Conservation (phyloP, 2,329 filamentous ascomycete species). For the Xylaria sp. region DNA sequence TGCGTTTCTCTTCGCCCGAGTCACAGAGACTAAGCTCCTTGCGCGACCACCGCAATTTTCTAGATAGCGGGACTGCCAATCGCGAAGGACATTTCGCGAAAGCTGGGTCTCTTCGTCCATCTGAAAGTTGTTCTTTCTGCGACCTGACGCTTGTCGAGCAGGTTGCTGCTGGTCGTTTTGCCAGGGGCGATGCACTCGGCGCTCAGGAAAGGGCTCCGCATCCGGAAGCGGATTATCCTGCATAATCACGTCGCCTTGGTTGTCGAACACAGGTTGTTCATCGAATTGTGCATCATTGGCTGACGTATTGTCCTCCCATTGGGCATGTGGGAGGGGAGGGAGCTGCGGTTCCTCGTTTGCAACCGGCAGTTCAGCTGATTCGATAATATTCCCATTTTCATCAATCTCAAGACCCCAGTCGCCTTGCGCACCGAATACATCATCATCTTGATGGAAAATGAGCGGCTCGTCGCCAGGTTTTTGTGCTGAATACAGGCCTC, state of each 20-base stretch:
- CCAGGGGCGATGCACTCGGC: constrained; percentile 38
- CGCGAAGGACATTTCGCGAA: constrained; percentile 50
- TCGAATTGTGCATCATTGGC: constrained; percentile 32
- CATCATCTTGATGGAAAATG: constrained; percentile 48
- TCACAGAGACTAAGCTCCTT: constrained; percentile 44
- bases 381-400: constrained; percentile 60
- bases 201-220: constrained; percentile 50
- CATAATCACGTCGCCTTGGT: constrained; percentile 51
- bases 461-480: constrained; percentile 46
- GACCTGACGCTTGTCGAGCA: constrained; percentile 31
- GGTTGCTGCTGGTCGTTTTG: constrained; percentile 28
- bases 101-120: constrained; percentile 51
- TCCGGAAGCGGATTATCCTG: constrained; percentile 53
- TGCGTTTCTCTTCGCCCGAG: constrained; percentile 56
- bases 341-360: constrained; percentile 57
- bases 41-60: constrained; percentile 57
- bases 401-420: constrained; percentile 62
- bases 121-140: constrained; percentile 42
- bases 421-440: constrained; percentile 48
- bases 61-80: constrained; percentile 57
- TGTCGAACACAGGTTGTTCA: constrained; percentile 37
- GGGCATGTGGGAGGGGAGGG: constrained; percentile 51
- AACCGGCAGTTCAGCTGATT: constrained; percentile 41
- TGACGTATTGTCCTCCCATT: constrained; percentile 29
- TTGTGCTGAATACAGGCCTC: constrained; percentile 45